Evolutionary conservation across 164 flowering plant genomes (phyloP).

Genomic region (Aristolochia contorta): DNA sequence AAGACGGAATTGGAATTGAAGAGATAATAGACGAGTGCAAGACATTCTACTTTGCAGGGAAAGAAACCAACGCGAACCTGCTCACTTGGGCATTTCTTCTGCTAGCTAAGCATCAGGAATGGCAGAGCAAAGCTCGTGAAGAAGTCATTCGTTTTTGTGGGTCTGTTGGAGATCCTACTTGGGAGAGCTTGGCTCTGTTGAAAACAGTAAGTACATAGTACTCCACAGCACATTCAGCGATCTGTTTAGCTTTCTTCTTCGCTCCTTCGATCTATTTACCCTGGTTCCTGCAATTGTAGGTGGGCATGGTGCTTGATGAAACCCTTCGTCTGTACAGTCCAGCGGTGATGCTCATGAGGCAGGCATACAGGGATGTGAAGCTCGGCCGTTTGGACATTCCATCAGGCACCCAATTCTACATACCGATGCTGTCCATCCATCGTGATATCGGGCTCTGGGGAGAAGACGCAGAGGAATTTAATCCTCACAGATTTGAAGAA

Average conservation of each 20-base stretch:
- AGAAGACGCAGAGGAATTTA: slow-evolving; percentile 34
- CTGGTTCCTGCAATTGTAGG: slow-evolving; percentile 21
- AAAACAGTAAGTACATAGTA: slow-evolving; percentile 13
- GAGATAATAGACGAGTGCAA: slow-evolving; percentile 24
- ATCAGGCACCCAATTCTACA: slow-evolving; percentile 33
- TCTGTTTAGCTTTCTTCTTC: background rate
- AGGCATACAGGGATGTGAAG: slow-evolving; percentile 26
- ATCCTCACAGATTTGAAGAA: slow-evolving; percentile 27
- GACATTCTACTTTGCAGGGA: slow-evolving; percentile 23
- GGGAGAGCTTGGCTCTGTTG: slow-evolving; percentile 12
- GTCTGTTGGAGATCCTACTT: slow-evolving; percentile 6
- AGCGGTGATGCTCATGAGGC: slow-evolving; percentile 30
- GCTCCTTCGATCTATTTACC: background rate
- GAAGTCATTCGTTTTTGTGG: slow-evolving; percentile 16
- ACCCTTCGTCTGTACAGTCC: slow-evolving; percentile 69
- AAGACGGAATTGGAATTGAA: slow-evolving; percentile 11
- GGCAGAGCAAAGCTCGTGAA: slow-evolving; percentile 21
- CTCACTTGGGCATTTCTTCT: slow-evolving; percentile 18
- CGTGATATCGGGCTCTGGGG: slow-evolving; percentile 43
- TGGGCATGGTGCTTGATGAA: slow-evolving; percentile 51
- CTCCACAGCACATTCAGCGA: slow-evolving; percentile 14
- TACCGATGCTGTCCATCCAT: slow-evolving; percentile 37
- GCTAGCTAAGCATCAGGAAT: slow-evolving; percentile 15
- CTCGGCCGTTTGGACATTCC: slow-evolving; percentile 51
- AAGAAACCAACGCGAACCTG: slow-evolving; percentile 19